Evolutionary conservation across 2,329 filamentous ascomycete species (phyloP).

Genomic region (Sporothrix pseudoabietina): DNA sequence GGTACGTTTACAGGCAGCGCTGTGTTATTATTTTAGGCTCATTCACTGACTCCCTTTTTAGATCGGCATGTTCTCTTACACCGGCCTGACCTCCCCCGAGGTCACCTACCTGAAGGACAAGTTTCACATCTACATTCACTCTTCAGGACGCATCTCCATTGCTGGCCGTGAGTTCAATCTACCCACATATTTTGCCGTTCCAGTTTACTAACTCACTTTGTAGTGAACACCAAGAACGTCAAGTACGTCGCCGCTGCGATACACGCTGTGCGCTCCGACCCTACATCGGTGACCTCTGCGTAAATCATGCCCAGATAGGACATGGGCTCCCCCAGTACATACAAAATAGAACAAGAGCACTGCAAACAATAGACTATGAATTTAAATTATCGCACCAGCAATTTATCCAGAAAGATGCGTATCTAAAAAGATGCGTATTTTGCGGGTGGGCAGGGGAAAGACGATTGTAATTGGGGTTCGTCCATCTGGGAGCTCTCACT

Average conservation of each 20-base stretch:
- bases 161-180: constrained; percentile 59
- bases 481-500: no score
- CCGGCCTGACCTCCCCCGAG: constrained; percentile 72
- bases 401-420: no score
- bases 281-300: neutral
- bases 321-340: neutral
- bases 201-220: neutral
- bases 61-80: constrained; percentile 99
- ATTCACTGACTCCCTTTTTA: neutral
- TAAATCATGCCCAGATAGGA: neutral
- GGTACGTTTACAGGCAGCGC: neutral
- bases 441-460: no score
- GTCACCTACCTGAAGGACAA: constrained; percentile 70
- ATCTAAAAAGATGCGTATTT: no score
- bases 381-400: neutral
- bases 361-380: constrained; percentile 8
- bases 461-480: no score
- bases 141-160: constrained; percentile 98
- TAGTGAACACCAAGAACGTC: constrained; percentile 83
- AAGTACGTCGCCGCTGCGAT: constrained; percentile 91
- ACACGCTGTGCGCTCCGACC: constrained; percentile 62
- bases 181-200: no score
- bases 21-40: neutral
- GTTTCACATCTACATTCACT: constrained; percentile 86
- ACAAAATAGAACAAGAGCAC: constrained; percentile 16